phyloP scores from a whole-genome alignment of 257 asterid genomes.

The Ligustrum vulgare region DNA sequence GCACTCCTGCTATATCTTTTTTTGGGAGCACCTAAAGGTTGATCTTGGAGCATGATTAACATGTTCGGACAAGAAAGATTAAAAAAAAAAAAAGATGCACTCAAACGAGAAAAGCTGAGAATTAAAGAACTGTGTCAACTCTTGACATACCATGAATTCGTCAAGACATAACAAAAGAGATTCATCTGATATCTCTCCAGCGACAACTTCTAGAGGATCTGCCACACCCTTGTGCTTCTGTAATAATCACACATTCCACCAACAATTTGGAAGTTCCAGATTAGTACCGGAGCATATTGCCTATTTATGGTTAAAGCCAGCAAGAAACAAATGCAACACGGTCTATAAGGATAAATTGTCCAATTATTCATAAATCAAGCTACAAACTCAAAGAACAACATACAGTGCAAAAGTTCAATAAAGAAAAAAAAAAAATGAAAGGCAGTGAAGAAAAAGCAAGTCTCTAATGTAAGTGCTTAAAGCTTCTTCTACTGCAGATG shows the following conservation, averaged over 20 bases:
- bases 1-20: not conserved
- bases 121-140: conserved; percentile 6
- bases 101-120: not conserved
- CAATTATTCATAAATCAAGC: not conserved
- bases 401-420: not conserved
- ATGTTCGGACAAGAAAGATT: not conserved
- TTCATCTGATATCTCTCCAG: conserved; percentile 82
- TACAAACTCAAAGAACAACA: not conserved
- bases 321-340: not conserved
- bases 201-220: conserved; percentile 92
- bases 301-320: conserved; percentile 8
- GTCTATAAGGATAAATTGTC: no score
- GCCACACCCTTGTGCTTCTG: conserved; percentile 91
- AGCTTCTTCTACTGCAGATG: not conserved
- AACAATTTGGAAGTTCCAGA: not conserved
- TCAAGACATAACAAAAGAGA: conserved; percentile 85
- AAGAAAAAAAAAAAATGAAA: not conserved
- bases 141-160: conserved; percentile 74
- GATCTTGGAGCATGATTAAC: not conserved
- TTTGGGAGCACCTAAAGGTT: not conserved
- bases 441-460: not conserved
- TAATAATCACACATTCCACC: conserved; percentile 23
- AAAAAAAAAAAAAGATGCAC: conserved; percentile 6
- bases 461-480: not conserved
- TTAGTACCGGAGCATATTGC: not conserved